A percentile compares a stretch with the other conserved stretches of the same genome.
These are phyloP conservation scores for Globisporangium polare DNA, from an alignment of 352 stramenopile species.

Conservation along the genomic window DNA sequence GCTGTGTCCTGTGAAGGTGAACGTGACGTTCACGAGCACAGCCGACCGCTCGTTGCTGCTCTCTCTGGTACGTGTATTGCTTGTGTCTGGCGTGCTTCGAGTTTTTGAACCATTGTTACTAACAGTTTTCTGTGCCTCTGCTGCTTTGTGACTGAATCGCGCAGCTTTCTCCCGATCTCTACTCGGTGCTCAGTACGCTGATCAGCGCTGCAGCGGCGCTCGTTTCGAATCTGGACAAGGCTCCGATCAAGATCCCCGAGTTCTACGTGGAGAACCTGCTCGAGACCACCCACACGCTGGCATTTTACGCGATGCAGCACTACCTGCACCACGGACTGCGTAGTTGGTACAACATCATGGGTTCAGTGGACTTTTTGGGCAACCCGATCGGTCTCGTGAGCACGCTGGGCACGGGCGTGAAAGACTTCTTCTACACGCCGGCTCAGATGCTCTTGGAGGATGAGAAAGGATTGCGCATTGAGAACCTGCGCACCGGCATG, in stretches of 20 bases:
- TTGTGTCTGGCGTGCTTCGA: neutral
- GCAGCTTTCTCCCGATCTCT: slow-evolving; percentile 77
- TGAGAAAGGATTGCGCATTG: slow-evolving; percentile 79
- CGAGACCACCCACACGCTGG: slow-evolving; percentile 80
- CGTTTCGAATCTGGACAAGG: slow-evolving; percentile 84
- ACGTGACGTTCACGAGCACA: slow-evolving; percentile 86
- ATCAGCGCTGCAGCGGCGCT: slow-evolving; percentile 78
- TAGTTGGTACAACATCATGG: slow-evolving; percentile 87
- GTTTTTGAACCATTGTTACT: neutral
- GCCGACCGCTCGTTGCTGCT: slow-evolving; percentile 78
- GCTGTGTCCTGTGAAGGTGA: slow-evolving; percentile 83
- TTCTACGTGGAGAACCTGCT: slow-evolving; percentile 89
- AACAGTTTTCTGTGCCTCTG: slow-evolving; percentile 9
- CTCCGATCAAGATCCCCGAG: slow-evolving; percentile 84
- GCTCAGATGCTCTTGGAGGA: slow-evolving; percentile 91
- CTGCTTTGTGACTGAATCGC: neutral
- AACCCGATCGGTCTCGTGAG: slow-evolving; percentile 89
- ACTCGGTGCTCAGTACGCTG: slow-evolving; percentile 66
- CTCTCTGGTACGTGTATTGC: slow-evolving; percentile 43
- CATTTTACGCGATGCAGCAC: slow-evolving; percentile 85
- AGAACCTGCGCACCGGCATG: slow-evolving; percentile 85
- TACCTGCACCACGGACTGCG: slow-evolving; percentile 81
- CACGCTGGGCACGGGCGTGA: slow-evolving; percentile 86
- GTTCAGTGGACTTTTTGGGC: slow-evolving; percentile 88
- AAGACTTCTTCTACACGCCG: slow-evolving; percentile 95